Base-by-base conservation (phyloP, 2,329 filamentous ascomycete species). In the Diaporthe destruens region DNA sequence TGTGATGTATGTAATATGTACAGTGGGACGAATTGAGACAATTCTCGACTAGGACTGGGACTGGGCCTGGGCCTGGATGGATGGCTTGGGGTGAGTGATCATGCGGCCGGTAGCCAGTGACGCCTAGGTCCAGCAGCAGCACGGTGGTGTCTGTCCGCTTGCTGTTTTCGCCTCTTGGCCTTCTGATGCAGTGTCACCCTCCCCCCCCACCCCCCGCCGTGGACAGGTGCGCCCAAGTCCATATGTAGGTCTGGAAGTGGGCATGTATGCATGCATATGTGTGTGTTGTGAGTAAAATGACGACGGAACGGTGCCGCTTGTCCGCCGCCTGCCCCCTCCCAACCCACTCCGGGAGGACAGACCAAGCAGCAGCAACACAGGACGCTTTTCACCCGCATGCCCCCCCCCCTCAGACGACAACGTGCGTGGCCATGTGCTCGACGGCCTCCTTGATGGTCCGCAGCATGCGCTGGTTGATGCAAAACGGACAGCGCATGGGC, bases 381-480 rank as follows among this genome's bases (percentile, higher is more conserved):
- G 11, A 39, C 36, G 11, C 36, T 42, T 42, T 36, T 18, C 14
- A 6, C 1, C 14, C 6, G 39, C 14, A 18, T 42, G 39, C 14
- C 12, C 16, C 3, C 3, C 4, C 9, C 12, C 39, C 53, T 78
- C 79, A 88, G 23, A 90, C 87, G 18, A 90, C 85, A 6, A 91
- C 89, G 74, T 91, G 89, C 2, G 88, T 90, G 14, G 88, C 88
- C 84, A 91, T 83, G 77, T 91, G 89, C 78, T 91, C 89, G 3
- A 91, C 88, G 6, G 89, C 87, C 78, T 91, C 89, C 79, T 89
- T 90, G 57, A 90, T 88, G 1, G 85, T 88, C 23, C 88, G 83
- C 67, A 91, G 82, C 88, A 90, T 89, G 7, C 89, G 84, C 76
- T 89, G 87, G 75, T 90, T 91, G 47, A 91, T 85, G 74, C 89